Conservation (phyloP, 805 yeast genomes). For the Ogataea minuta region DNA sequence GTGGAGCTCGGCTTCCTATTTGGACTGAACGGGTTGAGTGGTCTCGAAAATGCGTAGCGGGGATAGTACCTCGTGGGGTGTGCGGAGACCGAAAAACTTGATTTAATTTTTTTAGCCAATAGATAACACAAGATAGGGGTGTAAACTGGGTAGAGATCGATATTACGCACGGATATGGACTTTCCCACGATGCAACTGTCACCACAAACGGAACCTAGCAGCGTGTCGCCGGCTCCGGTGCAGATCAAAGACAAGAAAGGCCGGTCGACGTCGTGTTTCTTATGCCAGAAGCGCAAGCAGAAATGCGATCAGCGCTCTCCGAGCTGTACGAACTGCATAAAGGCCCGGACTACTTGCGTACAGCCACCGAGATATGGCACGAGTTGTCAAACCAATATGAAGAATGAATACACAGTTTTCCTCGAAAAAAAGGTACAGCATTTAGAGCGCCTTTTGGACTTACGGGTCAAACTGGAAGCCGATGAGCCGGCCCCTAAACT, state of each 20-base stretch:
- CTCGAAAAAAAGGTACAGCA: slow-evolving; percentile 54
- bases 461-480: slow-evolving; percentile 8
- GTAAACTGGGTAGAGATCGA: slow-evolving; percentile 7
- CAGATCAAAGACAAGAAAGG: slow-evolving; percentile 45
- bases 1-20: slow-evolving; percentile 74
- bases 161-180: slow-evolving; percentile 2
- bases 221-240: not conserved
- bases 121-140: slow-evolving; percentile 10
- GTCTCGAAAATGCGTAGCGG: slow-evolving; percentile 19
- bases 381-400: slow-evolving; percentile 37
- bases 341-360: slow-evolving; percentile 59
- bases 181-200: not conserved
- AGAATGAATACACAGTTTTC: slow-evolving; percentile 56
- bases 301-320: slow-evolving; percentile 67
- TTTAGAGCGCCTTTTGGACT: slow-evolving; percentile 47
- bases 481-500: slow-evolving; percentile 25
- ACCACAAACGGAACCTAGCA: slow-evolving; percentile 1
- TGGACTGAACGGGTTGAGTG: slow-evolving; percentile 41
- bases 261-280: slow-evolving; percentile 53
- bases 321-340: slow-evolving; percentile 62
- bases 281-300: slow-evolving; percentile 59
- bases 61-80: slow-evolving; percentile 11
- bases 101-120: slow-evolving; percentile 7
- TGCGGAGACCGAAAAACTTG: slow-evolving; percentile 10
- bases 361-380: slow-evolving; percentile 61